Evolutionary conservation across 306 rosid genomes (phyloP), one percentile per base, ranked within the genome.

Genomic region (Vicia faba): DNA sequence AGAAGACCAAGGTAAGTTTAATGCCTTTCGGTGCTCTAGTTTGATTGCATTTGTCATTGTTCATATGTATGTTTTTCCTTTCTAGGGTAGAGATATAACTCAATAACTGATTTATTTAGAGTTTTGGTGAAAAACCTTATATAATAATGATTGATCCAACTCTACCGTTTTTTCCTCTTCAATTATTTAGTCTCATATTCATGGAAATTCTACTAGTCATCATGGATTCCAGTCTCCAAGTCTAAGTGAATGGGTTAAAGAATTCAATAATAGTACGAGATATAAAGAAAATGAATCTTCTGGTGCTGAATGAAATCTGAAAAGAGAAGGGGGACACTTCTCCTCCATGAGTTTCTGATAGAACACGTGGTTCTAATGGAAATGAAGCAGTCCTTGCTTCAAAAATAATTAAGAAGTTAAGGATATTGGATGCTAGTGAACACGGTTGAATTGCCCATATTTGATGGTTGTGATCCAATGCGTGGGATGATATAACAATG

Each of bases 1-100:
- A 90, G 86, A 93, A 57, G 86, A 69, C 86, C 79, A 93, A 93
- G 97, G 99, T 88, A 57, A 46, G 75, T 79, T 57, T 56, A 13
- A 69, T 61, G 68, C 49, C 58, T 49, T 64, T 45, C 19, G 33
- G 38, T 46, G 18, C 65, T 61, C 62, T 15, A 50, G 28, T 60
- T 74, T 72, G 13, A 44, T 59, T 46, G 33, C 41, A 16, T 25
- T 35, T 35, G 26, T 63, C 48, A 54, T 72, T 72, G 18, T 18
- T 49, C 41, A 33, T 11, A 19, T 55, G 11, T 35, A 41, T 18
- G 40, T 26, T 51, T 64, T 56, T 38, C 31, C 51, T 72, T 67
- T 68, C 12, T 14, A 14, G 9, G 36, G 29, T 23, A 45, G 26
- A 61, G 19, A 15, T 20, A 48, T 62, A 44, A 67, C 23, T 54